A percentile compares a stretch with the other conserved stretches of the same genome.
Conservation (phyloP, 2,329 filamentous ascomycete genomes). For the Paraconiothyrium sp. region DNA sequence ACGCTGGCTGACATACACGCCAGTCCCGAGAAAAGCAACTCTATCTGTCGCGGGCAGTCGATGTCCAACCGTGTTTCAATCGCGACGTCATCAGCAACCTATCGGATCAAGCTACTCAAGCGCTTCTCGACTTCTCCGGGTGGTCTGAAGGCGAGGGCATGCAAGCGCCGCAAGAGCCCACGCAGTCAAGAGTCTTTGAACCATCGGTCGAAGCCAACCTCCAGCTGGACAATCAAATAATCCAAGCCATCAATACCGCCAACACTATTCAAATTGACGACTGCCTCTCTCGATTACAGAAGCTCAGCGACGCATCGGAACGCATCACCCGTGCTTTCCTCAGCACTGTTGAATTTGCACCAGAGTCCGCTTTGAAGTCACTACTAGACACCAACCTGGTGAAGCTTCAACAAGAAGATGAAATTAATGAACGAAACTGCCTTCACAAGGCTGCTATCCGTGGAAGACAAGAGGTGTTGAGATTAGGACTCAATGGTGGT, state of each 20-base stretch:
- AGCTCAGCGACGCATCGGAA: conserved; percentile 71
- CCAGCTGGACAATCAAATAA: conserved; percentile 86
- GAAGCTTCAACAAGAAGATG: conserved; percentile 91
- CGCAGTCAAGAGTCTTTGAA: conserved; percentile 42
- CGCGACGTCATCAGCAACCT: conserved; percentile 95
- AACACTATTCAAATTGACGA: conserved; percentile 82
- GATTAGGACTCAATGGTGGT: conserved; percentile 75
- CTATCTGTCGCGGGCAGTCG: conserved; percentile 93
- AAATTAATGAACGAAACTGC: conserved; percentile 97
- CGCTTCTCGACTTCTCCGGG: conserved; percentile 89
- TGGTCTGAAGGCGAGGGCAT: conserved; percentile 98
- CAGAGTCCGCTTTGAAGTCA: conserved; percentile 76
- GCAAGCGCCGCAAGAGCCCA: conserved; percentile 62
- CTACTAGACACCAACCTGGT: conserved; percentile 84
- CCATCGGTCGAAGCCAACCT: conserved; percentile 74
- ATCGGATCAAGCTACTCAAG: conserved; percentile 97
- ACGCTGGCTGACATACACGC: conserved; percentile 44
- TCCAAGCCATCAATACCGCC: conserved; percentile 86
- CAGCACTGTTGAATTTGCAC: conserved; percentile 85
- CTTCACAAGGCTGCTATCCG: conserved; percentile 97
- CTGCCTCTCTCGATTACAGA: conserved; percentile 76
- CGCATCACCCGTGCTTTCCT: conserved; percentile 90
- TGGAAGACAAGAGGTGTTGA: conserved; percentile 80
- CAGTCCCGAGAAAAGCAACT: conserved; percentile 96
- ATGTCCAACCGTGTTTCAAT: conserved; percentile 98